Percentiles rank a stretch among this genome's conserved stretches.
Evolutionary conservation across 192 early-diverging fungal genomes (phyloP).

Genomic region (Martensiomyces pterosporus): DNA sequence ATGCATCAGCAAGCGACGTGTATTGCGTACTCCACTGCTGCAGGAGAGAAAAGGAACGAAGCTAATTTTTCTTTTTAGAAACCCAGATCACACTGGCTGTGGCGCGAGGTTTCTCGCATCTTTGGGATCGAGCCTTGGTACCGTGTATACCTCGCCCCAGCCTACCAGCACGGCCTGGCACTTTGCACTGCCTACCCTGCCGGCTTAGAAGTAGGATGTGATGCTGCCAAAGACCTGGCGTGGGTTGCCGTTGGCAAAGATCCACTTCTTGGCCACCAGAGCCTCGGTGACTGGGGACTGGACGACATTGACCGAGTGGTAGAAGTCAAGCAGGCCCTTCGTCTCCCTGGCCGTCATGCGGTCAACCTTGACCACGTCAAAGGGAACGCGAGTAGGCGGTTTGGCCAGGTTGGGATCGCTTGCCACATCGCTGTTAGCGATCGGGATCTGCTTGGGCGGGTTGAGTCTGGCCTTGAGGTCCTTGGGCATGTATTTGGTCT

Average conservation of each 20-base stretch:
- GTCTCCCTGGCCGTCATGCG: constrained; percentile 29
- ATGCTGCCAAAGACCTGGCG: constrained; percentile 39
- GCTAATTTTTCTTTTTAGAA: constrained; percentile 1
- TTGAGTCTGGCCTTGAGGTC: constrained; percentile 24
- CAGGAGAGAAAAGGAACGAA: background rate
- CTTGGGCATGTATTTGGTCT: constrained; percentile 30
- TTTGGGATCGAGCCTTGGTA: too few species aligned
- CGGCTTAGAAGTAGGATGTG: constrained; percentile 38
- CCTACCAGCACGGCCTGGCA: too few species aligned
- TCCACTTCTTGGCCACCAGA: constrained; percentile 40
- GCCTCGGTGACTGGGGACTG: constrained; percentile 23
- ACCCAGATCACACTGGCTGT: too few species aligned
- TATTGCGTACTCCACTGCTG: too few species aligned
- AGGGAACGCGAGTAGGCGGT: constrained; percentile 13
- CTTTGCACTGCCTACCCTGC: too few species aligned
- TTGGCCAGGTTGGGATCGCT: constrained; percentile 1
- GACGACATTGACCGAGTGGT: constrained; percentile 25
- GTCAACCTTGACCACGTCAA: constrained; percentile 17
- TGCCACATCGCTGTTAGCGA: constrained; percentile 34
- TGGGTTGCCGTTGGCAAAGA: constrained; percentile 42
- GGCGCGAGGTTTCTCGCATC: too few species aligned
- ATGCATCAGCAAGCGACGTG: too few species aligned
- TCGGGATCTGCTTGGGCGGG: constrained; percentile 17
- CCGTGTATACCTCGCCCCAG: too few species aligned
- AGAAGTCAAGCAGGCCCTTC: constrained; percentile 39